Base-by-base conservation (phyloP, 1,284 basidiomycete genomes). In the Ceratobasidium sp. region DNA sequence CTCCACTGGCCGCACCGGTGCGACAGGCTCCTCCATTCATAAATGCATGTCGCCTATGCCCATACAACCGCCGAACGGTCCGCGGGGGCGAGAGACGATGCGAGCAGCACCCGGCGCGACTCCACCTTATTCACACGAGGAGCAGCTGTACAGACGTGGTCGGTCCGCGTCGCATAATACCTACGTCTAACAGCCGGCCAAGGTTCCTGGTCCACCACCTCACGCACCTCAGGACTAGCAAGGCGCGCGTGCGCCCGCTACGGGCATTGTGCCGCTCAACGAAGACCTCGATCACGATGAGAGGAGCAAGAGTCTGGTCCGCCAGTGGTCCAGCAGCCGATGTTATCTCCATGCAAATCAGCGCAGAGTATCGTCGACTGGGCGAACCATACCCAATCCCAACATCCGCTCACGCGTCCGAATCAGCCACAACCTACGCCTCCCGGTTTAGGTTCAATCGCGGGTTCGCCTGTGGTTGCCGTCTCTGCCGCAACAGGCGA, bases 261-360 rank as follows among this genome's bases (percentile, higher is more conserved):
- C 71, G 6, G 46, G 61, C 4, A 75, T 75, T 20, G 71, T 75
- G 20, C 71, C 71, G 7, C 65, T 75, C 26, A 75, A 75, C 61
- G 61, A 75, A 23, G 71, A 75, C 44, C 71, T 75, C 33, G 71
- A 75, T 28, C 61, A 75, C 38, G 61, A 75, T n/a, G 71, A 75
- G 33, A 33, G 33, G 33, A 75, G 42, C 70, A 59, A 15, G 17
- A 73, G 70, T 57, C 70, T n/a, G 23, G 20, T 62, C 10, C 70
- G 12, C 70, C 70, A 15, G 20, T 61, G 3, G 15, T 61, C 40
- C 70, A 59, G 26, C 57, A 62, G 59, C 59, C 33, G 59, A 62
- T 62, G 59, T 17, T 62, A 12, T 56, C 59, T 23, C n/a, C 44
- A 0, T 17, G 42, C 23, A 46, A 56, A 40, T 26, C 12, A 2